Evolutionary conservation across 345 rosid genomes (phyloP), one percentile per base, ranked within the genome.

Genomic region (Ricinus communis): DNA sequence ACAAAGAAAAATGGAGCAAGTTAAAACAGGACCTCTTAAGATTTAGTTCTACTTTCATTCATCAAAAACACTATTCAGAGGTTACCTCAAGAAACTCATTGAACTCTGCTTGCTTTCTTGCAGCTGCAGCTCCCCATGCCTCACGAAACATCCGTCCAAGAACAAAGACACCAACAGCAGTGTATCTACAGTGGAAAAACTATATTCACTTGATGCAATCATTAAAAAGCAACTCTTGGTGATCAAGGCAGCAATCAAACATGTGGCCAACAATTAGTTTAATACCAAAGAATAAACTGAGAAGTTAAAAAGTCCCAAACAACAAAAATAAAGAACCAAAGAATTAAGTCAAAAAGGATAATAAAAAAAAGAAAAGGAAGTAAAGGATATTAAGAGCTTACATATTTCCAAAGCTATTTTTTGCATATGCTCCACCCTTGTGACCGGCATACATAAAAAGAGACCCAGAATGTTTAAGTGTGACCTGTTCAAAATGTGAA

Each of bases 81-180:
- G 55, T 52, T 84, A 94, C 97, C 96, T 91, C 98, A 68, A 94
- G 93, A 87, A 87, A 91, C 71, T 83, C 82, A 83, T 88, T 94
- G 80, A 95, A 90, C 68, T 87, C 91, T 22, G 86, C 78, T 75
- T 95, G 90, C 82, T 82, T 89, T 72, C 85, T 74, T 31, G 66
- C 82, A 59, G 97, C 93, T 69, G 86, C 75, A 71, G 82, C 73
- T 51, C 97, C 97, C 99, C 99, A 95, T 9, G 97, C 88, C 84
- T 95, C 96, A 47, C 57, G 87, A 80, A 92, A 88, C 84, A 85
- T 87, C 71, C 86, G 87, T 68, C 97, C 96, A 76, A 95, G 96
- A 67, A 95, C 97, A 85, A 90, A 95, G 73, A 92, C 97, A 71
- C 97, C 99, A 69, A 95, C 99, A 46, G 97, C 97, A 28, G 99